phyloP scores from a whole-genome alignment of 768 basidiomycete genomes.

The Leccinum incarnatum region DNA sequence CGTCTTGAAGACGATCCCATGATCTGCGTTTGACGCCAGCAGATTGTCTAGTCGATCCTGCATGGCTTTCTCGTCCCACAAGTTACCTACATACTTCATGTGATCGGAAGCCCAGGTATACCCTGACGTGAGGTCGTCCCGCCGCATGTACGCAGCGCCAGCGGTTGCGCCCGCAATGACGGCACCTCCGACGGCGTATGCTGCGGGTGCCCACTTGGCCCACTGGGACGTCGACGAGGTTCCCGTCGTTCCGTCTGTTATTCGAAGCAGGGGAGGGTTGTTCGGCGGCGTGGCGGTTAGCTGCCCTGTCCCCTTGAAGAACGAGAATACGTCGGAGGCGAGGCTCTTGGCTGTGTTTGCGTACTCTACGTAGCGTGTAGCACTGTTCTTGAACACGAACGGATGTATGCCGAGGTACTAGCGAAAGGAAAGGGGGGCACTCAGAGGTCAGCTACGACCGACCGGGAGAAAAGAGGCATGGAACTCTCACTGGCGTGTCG shows the following conservation, averaged over 20 bases:
- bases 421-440: not conserved
- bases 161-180: slow-evolving; percentile 80
- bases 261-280: slow-evolving; percentile 26
- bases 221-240: slow-evolving; percentile 37
- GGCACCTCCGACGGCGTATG: slow-evolving; percentile 70
- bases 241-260: slow-evolving; percentile 29
- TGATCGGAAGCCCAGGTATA: slow-evolving; percentile 82
- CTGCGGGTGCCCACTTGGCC: slow-evolving; percentile 67
- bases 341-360: slow-evolving; percentile 63
- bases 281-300: slow-evolving; percentile 26
- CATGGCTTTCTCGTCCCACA: slow-evolving; percentile 78
- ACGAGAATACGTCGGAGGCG: slow-evolving; percentile 57
- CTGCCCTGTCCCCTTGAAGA: slow-evolving; percentile 48
- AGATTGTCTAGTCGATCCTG: slow-evolving; percentile 60
- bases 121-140: slow-evolving; percentile 68
- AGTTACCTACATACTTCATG: slow-evolving; percentile 80
- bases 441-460: not conserved
- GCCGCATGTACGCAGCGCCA: slow-evolving; percentile 79
- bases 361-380: slow-evolving; percentile 71
- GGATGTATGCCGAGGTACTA: slow-evolving; percentile 91
- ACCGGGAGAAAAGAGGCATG: not conserved
- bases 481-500: slow-evolving; percentile 78
- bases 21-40: slow-evolving; percentile 53
- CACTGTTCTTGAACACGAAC: slow-evolving; percentile 77
- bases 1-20: slow-evolving; percentile 72